phyloP scores from a whole-genome alignment of 768 basidiomycete species.

The Tylopilus plumbeoviolaceoides region DNA sequence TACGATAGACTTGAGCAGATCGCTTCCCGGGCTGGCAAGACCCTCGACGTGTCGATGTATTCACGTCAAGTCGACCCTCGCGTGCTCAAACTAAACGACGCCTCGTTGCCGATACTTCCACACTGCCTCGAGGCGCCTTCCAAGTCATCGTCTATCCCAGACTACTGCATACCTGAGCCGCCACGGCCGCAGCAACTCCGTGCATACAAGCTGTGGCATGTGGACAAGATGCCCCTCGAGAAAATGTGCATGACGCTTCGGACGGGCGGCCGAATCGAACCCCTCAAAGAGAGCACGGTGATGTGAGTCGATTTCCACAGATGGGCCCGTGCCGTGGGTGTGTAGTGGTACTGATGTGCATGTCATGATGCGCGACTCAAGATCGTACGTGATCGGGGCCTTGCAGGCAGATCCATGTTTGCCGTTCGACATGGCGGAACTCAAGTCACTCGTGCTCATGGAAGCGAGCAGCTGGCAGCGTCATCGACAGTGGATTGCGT shows the following conservation, averaged over 20 bases:
- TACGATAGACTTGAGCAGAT: slow-evolving; percentile 36
- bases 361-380: slow-evolving; percentile 9
- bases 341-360: neutral
- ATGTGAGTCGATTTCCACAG: slow-evolving; percentile 33
- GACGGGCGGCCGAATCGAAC: slow-evolving; percentile 30
- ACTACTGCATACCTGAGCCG: slow-evolving; percentile 26
- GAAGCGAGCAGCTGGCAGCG: slow-evolving; percentile 41
- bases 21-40: slow-evolving; percentile 21
- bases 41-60: slow-evolving; percentile 18
- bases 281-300: slow-evolving; percentile 43
- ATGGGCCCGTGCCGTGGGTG: neutral
- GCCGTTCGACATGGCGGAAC: slow-evolving; percentile 32
- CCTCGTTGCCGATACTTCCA: neutral
- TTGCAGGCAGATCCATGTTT: slow-evolving; percentile 37
- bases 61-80: slow-evolving; percentile 27
- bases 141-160: slow-evolving; percentile 7
- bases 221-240: slow-evolving; percentile 30
- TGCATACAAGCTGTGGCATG: slow-evolving; percentile 45
- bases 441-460: slow-evolving; percentile 36
- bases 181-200: slow-evolving; percentile 37
- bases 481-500: slow-evolving; percentile 37
- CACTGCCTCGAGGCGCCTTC: neutral
- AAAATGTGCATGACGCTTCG: slow-evolving; percentile 39
- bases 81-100: neutral
- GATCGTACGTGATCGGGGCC: slow-evolving; percentile 42